Conservation (phyloP, 2,329 filamentous ascomycete genomes). For the Sporothrix globosa region DNA sequence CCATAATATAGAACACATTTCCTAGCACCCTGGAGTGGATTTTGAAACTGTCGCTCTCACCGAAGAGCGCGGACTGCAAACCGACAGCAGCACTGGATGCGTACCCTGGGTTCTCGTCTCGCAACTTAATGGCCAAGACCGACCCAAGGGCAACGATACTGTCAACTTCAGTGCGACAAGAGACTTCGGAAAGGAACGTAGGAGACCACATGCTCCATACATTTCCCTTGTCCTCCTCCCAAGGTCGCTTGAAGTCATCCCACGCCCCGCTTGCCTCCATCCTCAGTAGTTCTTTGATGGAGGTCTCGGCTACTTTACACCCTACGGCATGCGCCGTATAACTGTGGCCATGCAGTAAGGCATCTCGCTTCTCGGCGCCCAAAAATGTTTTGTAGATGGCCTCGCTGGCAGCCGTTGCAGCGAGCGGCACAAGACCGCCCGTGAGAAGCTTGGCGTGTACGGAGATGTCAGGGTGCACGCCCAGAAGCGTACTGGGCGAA, state of each 20-base stretch:
- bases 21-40: constrained; percentile 25
- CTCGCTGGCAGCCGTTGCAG: constrained; percentile 73
- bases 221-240: background rate
- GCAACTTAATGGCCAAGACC: constrained; percentile 59
- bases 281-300: constrained; percentile 60
- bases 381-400: constrained; percentile 73
- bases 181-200: constrained; percentile 62
- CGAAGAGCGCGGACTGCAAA: background rate
- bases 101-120: constrained; percentile 15
- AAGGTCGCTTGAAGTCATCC: constrained; percentile 53
- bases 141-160: constrained; percentile 74
- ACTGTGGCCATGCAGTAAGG: constrained; percentile 80
- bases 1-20: constrained; percentile 25
- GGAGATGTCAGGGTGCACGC: constrained; percentile 70
- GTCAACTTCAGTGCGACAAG: constrained; percentile 57
- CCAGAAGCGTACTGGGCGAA: constrained; percentile 70
- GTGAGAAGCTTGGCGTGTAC: constrained; percentile 85
- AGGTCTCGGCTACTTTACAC: constrained; percentile 74
- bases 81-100: background rate
- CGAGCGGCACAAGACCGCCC: constrained; percentile 76
- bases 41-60: background rate
- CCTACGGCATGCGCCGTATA: constrained; percentile 85
- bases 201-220: constrained; percentile 58
- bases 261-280: constrained; percentile 63
- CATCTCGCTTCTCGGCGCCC: constrained; percentile 74